phyloP scores from a whole-genome alignment of 768 basidiomycete genomes.

The Pholiota conissans region DNA sequence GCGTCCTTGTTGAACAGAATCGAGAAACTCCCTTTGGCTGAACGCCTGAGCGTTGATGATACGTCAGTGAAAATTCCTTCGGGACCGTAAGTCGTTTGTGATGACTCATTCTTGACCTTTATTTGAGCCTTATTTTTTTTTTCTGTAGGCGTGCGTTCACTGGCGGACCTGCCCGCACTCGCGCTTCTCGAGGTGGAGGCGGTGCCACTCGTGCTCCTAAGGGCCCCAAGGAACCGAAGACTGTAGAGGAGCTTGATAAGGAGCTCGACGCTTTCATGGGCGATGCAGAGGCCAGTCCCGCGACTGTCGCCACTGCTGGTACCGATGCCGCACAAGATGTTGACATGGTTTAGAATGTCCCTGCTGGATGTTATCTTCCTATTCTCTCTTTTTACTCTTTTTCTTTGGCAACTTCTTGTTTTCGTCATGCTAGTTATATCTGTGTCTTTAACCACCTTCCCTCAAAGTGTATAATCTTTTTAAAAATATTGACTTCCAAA shows the following conservation, averaged over 20 bases:
- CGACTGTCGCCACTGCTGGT: constrained; percentile 9
- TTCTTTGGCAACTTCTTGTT: not conserved
- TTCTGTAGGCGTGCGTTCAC: constrained; percentile 29
- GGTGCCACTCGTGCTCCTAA: constrained; percentile 23
- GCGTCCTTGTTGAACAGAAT: constrained; percentile 73
- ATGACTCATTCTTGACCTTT: not conserved
- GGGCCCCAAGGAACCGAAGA: constrained; percentile 56
- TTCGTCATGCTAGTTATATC: not conserved
- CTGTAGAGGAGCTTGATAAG: constrained; percentile 81
- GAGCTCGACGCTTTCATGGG: constrained; percentile 89
- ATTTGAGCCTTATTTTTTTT: not conserved
- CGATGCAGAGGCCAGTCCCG: constrained; percentile 40
- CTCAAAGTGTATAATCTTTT: no score
- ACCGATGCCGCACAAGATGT: constrained; percentile 22
- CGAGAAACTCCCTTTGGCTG: constrained; percentile 68
- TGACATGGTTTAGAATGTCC: constrained; percentile 8
- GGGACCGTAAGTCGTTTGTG: constrained; percentile 42
- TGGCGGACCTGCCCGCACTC: constrained; percentile 47
- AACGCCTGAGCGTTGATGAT: constrained; percentile 59
- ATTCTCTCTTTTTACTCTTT: no score
- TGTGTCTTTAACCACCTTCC: no score
- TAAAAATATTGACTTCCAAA: no score
- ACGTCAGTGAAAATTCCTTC: constrained; percentile 30
- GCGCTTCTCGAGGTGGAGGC: not conserved
- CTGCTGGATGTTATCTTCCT: not conserved